phyloP scores from a whole-genome alignment of 257 asterid genomes.

The Osmanthus fragrans region DNA sequence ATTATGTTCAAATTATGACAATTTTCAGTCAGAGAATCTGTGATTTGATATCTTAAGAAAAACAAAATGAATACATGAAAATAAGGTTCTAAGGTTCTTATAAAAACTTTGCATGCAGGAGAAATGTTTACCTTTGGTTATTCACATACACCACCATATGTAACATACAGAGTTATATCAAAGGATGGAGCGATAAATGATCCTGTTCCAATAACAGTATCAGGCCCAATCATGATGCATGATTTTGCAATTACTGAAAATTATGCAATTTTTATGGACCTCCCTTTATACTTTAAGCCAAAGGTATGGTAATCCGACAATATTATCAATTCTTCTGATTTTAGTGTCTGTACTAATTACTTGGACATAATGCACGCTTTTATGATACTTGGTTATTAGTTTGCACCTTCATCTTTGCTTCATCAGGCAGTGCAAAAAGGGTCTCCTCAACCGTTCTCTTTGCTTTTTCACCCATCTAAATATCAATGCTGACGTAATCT shows the following conservation, averaged over 20 bases:
- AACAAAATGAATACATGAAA: background rate
- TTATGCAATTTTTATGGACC: slow-evolving; percentile 92
- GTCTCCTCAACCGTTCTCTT: background rate
- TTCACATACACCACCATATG: slow-evolving; percentile 66
- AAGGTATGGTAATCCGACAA: slow-evolving; percentile 49
- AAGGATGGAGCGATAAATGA: slow-evolving; percentile 89
- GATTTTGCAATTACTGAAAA: slow-evolving; percentile 98
- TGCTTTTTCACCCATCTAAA: background rate
- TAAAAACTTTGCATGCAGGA: slow-evolving; percentile 51
- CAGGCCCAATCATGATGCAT: slow-evolving; percentile 92
- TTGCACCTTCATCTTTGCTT: background rate
- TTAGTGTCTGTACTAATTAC: background rate
- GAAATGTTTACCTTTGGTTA: slow-evolving; percentile 98
- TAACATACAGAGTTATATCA: slow-evolving; percentile 91
- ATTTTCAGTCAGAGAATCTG: background rate
- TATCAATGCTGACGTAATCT: no score
- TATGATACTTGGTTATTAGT: background rate
- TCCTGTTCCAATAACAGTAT: slow-evolving; percentile 87
- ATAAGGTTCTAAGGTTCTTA: slow-evolving; percentile 13
- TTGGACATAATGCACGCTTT: background rate
- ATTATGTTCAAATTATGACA: background rate
- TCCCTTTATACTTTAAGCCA: slow-evolving; percentile 80
- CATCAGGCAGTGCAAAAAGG: background rate
- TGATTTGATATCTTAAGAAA: slow-evolving; percentile 3
- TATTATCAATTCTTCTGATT: slow-evolving; percentile 2